Evolutionary conservation across 306 rosid genomes (phyloP).

Genomic region (Vigna radiata): DNA sequence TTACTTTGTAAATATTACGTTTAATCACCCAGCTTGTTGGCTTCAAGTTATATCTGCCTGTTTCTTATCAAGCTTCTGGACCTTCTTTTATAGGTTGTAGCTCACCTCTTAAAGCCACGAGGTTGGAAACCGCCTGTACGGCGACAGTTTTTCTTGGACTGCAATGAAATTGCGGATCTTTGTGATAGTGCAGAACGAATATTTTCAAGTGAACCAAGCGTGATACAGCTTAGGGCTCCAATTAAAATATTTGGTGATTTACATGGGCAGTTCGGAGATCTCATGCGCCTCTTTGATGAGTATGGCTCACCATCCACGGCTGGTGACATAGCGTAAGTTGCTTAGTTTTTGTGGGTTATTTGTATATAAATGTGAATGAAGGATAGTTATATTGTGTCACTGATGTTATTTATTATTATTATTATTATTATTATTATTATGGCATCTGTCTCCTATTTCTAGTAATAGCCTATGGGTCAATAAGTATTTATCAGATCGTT

Average conservation of each 20-base stretch:
- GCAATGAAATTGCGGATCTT: constrained; percentile 99
- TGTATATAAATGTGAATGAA: constrained; percentile 9
- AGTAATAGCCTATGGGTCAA: constrained; percentile 6
- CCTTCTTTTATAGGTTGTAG: constrained; percentile 70
- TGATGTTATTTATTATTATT: constrained; percentile 13
- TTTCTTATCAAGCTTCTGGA: constrained; percentile 40
- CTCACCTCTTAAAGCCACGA: constrained; percentile 95
- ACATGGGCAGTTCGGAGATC: constrained; percentile 99
- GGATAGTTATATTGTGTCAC: constrained; percentile 13
- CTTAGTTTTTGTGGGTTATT: constrained; percentile 34
- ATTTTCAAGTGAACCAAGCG: constrained; percentile 97
- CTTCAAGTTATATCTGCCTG: constrained; percentile 30
- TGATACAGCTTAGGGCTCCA: constrained; percentile 90
- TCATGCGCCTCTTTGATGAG: constrained; percentile 99
- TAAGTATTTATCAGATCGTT: constrained; percentile 7
- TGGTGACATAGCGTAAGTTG: constrained; percentile 97
- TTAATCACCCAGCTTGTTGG: constrained; percentile 28
- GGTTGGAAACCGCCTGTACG: constrained; percentile 99
- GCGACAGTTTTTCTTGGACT: constrained; percentile 94
- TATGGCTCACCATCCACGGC: constrained; percentile 99
- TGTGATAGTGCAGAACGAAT: constrained; percentile 98
- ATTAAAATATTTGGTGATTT: constrained; percentile 99
- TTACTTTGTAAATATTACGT: constrained; percentile 22
- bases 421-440: neutral
- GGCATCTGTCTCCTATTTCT: neutral